These are phyloP conservation scores for Cyclostephanos invisitatus DNA, from an alignment of 108 stramenopile species.

Conservation along the genomic window DNA sequence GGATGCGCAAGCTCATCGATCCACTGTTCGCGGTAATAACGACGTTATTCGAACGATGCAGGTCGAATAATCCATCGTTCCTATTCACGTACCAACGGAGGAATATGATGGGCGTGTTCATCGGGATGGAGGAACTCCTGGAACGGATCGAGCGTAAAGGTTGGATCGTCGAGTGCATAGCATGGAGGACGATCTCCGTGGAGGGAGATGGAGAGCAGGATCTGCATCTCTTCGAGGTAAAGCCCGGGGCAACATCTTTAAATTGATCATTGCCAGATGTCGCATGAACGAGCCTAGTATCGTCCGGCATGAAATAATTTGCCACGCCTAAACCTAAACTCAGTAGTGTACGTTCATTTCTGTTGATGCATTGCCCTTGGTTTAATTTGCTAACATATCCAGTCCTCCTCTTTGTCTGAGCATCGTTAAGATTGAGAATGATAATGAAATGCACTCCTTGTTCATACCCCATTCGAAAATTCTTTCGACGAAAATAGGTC, in stretches of 20 bases:
- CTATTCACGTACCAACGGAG: constrained; percentile 45
- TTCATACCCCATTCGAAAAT: no score
- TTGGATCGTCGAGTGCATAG: constrained; percentile 40
- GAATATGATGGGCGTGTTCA: constrained; percentile 41
- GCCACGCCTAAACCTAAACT: no score
- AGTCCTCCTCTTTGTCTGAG: no score
- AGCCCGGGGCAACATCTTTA: background rate
- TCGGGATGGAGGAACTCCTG: constrained; percentile 36
- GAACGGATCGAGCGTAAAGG: constrained; percentile 26
- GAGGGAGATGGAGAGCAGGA: constrained; percentile 42
- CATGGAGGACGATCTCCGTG: constrained; percentile 33
- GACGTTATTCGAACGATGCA: constrained; percentile 26
- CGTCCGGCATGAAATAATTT: no score
- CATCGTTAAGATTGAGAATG: no score
- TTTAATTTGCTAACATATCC: no score
- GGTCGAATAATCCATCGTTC: background rate
- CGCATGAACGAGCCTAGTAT: no score
- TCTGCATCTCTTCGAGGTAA: constrained; percentile 37
- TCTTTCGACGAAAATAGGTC: no score
- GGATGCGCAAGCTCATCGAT: constrained; percentile 36
- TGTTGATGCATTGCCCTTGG: no score
- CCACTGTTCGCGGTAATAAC: constrained; percentile 26
- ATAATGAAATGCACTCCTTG: no score
- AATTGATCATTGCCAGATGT: background rate
- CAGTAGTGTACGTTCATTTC: no score